These are phyloP conservation scores for Fusarium euwallaceae DNA, from an alignment of 2,329 filamentous ascomycete species.

Conservation along the genomic window DNA sequence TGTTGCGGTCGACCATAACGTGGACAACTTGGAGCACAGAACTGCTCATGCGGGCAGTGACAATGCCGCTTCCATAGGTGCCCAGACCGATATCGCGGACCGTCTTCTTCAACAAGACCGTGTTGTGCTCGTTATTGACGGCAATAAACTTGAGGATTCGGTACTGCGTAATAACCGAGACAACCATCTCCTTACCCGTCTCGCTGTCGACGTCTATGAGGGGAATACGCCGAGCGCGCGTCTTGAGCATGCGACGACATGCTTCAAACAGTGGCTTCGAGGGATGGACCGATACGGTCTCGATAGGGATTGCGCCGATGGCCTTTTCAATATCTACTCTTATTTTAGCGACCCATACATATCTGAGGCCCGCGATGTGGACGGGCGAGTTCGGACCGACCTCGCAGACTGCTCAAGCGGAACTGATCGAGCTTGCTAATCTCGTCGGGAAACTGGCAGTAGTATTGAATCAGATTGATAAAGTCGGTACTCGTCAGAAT, in stretches of 20 bases:
- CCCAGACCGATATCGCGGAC: slow-evolving; percentile 87
- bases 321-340: slow-evolving; percentile 90
- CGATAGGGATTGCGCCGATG: slow-evolving; percentile 89
- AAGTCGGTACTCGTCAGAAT: slow-evolving; percentile 96
- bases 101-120: slow-evolving; percentile 88
- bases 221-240: slow-evolving; percentile 91
- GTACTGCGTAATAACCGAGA: slow-evolving; percentile 98
- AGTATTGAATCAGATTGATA: slow-evolving; percentile 99
- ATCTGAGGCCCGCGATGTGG: background rate
- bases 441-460: slow-evolving; percentile 95
- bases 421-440: slow-evolving; percentile 94
- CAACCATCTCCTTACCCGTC: slow-evolving; percentile 90
- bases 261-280: slow-evolving; percentile 93
- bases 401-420: slow-evolving; percentile 89
- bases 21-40: slow-evolving; percentile 96
- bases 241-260: slow-evolving; percentile 93
- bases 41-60: slow-evolving; percentile 88
- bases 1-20: slow-evolving; percentile 90
- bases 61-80: slow-evolving; percentile 81
- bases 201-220: slow-evolving; percentile 95
- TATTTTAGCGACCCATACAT: slow-evolving; percentile 31
- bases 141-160: slow-evolving; percentile 98
- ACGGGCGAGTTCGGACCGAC: slow-evolving; percentile 60
- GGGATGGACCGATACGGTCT: slow-evolving; percentile 96
- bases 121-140: slow-evolving; percentile 89